A percentile compares a stretch with the other conserved stretches of the same genome.
Conservation (phyloP, 768 basidiomycete genomes). For the Tulasnella sp. region DNA sequence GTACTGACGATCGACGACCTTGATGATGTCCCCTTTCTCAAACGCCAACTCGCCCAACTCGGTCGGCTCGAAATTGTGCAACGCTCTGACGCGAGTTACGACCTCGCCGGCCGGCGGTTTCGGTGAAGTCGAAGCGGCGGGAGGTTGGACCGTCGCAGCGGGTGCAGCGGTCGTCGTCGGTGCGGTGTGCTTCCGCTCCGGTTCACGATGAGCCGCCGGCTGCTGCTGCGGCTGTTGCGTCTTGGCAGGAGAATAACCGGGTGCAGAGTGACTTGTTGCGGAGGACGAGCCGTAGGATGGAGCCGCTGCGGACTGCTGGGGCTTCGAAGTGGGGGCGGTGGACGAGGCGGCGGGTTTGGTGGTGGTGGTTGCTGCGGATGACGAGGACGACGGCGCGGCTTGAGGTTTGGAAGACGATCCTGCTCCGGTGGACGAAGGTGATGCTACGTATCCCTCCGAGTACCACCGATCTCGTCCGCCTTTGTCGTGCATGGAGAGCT, state of each 20-base stretch:
- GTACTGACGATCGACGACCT: conserved; percentile 87
- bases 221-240: no score
- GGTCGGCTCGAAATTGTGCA: conserved; percentile 80
- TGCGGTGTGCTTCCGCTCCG: not conserved
- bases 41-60: conserved; percentile 87
- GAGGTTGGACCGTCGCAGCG: conserved; percentile 16
- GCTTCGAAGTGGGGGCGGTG: conserved; percentile 1
- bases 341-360: conserved; percentile 21
- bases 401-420: not conserved
- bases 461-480: conserved; percentile 58
- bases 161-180: not conserved
- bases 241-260: conserved; percentile 34
- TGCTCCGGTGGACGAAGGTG: conserved; percentile 17
- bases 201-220: not conserved
- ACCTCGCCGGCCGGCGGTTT: conserved; percentile 12
- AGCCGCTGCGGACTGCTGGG: not conserved
- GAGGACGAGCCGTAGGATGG: not conserved
- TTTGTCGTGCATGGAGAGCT: conserved; percentile 86
- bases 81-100: conserved; percentile 74
- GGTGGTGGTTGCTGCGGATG: not conserved
- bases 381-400: not conserved
- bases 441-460: conserved; percentile 29
- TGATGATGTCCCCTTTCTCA: conserved; percentile 86
- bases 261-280: not conserved
- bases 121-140: conserved; percentile 17